Conservation (phyloP, 306 rosid genomes). For the Glycine latifolia region DNA sequence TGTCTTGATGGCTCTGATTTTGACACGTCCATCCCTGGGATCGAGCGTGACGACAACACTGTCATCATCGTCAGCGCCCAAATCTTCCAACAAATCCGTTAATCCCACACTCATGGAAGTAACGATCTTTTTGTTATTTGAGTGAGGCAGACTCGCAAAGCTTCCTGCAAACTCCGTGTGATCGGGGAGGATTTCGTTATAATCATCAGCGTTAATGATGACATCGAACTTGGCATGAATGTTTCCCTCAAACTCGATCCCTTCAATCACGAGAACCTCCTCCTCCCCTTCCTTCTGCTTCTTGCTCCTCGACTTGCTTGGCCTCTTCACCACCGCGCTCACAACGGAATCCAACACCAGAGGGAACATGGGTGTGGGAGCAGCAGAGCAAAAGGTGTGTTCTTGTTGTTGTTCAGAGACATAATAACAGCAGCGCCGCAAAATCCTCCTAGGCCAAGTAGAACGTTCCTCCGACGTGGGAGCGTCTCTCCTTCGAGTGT, state of each 20-base stretch:
- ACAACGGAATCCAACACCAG: no score
- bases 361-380: no score
- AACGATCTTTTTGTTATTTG: no score
- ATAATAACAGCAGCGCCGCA: conserved; percentile 52
- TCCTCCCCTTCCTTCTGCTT: conserved; percentile 22
- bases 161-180: conserved; percentile 62
- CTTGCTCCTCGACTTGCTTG: conserved; percentile 42
- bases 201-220: conserved; percentile 77
- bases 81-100: no score
- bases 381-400: not conserved
- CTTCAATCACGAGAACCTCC: conserved; percentile 52
- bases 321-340: conserved; percentile 61
- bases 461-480: conserved; percentile 58
- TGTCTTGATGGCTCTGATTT: no score
- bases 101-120: no score
- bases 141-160: conserved; percentile 43
- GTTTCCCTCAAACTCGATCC: conserved; percentile 63
- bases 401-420: conserved; percentile 28
- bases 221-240: conserved; percentile 69
- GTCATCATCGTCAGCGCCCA: no score
- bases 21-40: no score
- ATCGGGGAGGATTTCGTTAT: conserved; percentile 1
- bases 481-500: not conserved
- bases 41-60: no score
- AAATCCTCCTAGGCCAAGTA: conserved; percentile 70